Conservation (phyloP, 1,139 yeast species). For the Lodderomyces metapsilosis region DNA sequence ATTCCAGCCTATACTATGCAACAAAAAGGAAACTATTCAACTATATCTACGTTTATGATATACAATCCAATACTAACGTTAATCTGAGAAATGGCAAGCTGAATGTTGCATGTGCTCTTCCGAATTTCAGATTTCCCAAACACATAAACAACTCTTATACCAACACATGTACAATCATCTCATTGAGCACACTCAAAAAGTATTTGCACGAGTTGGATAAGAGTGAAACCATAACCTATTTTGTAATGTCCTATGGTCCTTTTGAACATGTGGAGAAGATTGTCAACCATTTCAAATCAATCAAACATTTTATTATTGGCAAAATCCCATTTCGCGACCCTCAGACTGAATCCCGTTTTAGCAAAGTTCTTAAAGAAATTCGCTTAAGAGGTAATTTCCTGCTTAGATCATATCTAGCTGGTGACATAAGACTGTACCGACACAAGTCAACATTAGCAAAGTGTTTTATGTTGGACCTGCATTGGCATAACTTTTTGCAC, state of each 20-base stretch:
- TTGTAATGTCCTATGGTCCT: neutral
- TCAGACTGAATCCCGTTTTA: neutral
- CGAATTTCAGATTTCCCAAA: neutral
- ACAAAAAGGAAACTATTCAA: neutral
- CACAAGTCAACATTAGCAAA: too few relatives aligned
- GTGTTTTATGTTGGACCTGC: too few relatives aligned
- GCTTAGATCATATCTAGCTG: too few relatives aligned
- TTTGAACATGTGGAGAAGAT: neutral
- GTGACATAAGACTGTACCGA: too few relatives aligned
- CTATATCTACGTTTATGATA: neutral
- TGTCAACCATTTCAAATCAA: neutral
- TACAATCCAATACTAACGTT: neutral
- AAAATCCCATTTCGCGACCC: neutral
- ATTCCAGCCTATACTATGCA: neutral
- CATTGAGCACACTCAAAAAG: neutral
- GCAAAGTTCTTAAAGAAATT: too few relatives aligned
- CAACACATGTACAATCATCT: too few relatives aligned
- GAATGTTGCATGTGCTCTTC: neutral
- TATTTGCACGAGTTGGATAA: neutral
- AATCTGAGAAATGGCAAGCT: neutral
- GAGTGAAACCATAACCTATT: neutral
- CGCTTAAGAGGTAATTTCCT: too few relatives aligned
- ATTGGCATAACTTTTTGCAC: too few relatives aligned
- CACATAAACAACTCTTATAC: neutral
- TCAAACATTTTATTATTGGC: neutral